These are phyloP conservation scores for Clavulina sp. DNA, from an alignment of 768 basidiomycete species.

Conservation along the genomic window DNA sequence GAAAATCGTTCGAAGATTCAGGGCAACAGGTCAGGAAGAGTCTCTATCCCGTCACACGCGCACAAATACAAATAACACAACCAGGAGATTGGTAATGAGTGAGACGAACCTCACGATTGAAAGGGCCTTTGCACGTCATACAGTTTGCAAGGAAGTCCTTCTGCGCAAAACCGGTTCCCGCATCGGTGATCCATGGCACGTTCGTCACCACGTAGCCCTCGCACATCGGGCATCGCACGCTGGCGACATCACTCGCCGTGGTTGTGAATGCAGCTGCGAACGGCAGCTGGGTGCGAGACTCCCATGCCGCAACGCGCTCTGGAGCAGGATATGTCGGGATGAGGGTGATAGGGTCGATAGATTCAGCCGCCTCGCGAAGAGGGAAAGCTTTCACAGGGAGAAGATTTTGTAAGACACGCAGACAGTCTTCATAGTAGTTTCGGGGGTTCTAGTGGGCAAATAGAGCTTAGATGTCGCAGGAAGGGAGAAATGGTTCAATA, in stretches of 20 bases:
- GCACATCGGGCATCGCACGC: neutral
- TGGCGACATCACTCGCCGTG: neutral
- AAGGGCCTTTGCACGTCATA: neutral
- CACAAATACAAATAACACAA: too few relatives aligned
- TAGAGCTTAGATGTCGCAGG: neutral
- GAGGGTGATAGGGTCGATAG: slow-evolving; percentile 8
- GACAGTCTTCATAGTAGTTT: slow-evolving; percentile 11
- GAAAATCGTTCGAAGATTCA: too few relatives aligned
- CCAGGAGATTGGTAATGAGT: neutral
- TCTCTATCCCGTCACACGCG: too few relatives aligned
- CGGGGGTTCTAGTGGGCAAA: slow-evolving; percentile 12
- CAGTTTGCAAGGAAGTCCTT: slow-evolving; percentile 6
- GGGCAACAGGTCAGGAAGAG: too few relatives aligned
- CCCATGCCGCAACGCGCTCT: neutral
- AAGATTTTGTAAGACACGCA: neutral
- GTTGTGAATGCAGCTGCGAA: slow-evolving; percentile 6
- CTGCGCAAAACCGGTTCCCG: slow-evolving; percentile 12
- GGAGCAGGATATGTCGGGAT: slow-evolving; percentile 4
- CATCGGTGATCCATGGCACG: slow-evolving; percentile 10
- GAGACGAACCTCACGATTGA: slow-evolving; percentile 7
- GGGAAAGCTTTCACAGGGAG: slow-evolving; percentile 5
- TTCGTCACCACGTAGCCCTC: neutral
- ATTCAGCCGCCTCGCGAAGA: slow-evolving; percentile 3
- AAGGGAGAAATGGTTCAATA: too few relatives aligned
- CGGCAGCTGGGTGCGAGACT: slow-evolving; percentile 3